Conservation (phyloP, 305 asterid genomes). For the Rubia occidens region DNA sequence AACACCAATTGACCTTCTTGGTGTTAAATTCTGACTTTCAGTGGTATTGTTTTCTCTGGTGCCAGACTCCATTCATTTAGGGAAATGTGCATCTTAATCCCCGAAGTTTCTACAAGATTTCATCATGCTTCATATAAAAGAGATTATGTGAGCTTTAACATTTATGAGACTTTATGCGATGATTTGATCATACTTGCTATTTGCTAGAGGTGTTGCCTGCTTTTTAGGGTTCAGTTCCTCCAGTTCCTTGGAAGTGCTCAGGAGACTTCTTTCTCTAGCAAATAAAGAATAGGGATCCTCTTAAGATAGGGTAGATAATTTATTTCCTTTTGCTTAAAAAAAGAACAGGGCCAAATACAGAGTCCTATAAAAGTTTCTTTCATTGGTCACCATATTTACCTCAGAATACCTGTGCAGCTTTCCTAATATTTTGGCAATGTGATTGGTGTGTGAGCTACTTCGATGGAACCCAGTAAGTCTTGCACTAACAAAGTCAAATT, state of each 20-base stretch:
- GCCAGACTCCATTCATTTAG: constrained; percentile 81
- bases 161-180: background rate
- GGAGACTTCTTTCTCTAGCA: constrained; percentile 74
- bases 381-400: constrained; percentile 2
- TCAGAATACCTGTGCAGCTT: constrained; percentile 40
- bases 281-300: constrained; percentile 84
- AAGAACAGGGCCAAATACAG: background rate
- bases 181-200: background rate
- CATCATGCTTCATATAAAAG: constrained; percentile 42
- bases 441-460: constrained; percentile 73
- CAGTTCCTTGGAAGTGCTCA: constrained; percentile 96
- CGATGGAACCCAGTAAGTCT: constrained; percentile 90
- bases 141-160: constrained; percentile 39
- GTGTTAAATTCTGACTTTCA: background rate
- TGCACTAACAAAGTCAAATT: background rate
- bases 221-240: constrained; percentile 59
- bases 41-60: constrained; percentile 23
- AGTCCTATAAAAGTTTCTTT: background rate
- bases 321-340: constrained; percentile 11
- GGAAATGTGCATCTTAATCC: constrained; percentile 92
- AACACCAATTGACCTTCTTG: background rate
- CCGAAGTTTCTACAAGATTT: constrained; percentile 65
- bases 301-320: constrained; percentile 64
- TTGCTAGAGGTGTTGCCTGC: background rate
- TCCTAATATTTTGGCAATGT: constrained; percentile 71